phyloP scores from a whole-genome alignment of 768 basidiomycete genomes.

The Thelephora ganbajun region DNA sequence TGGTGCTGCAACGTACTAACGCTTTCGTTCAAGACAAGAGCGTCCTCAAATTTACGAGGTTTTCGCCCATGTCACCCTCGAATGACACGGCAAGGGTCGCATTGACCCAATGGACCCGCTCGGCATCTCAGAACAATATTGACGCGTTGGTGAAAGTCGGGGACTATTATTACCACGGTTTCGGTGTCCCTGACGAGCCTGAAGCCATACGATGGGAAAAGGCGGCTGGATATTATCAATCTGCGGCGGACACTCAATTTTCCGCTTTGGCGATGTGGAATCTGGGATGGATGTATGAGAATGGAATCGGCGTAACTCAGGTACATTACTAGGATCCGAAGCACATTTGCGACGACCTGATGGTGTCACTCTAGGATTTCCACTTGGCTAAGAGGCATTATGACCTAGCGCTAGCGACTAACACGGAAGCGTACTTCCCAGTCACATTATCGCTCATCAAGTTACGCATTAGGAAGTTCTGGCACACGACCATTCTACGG shows the following conservation, averaged over 20 bases:
- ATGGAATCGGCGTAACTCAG: conserved; percentile 83
- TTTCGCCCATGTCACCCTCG: conserved; percentile 57
- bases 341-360: neutral
- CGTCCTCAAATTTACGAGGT: conserved; percentile 50
- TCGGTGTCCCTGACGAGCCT: conserved; percentile 62
- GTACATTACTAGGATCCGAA: conserved; percentile 22
- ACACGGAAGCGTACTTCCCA: conserved; percentile 80
- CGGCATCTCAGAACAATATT: conserved; percentile 87
- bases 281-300: conserved; percentile 98
- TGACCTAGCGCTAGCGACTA: conserved; percentile 79
- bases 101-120: conserved; percentile 87
- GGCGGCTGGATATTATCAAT: conserved; percentile 88
- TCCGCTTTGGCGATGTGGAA: conserved; percentile 98
- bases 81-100: conserved; percentile 77
- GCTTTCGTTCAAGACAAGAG: conserved; percentile 44
- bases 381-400: conserved; percentile 95
- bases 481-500: conserved; percentile 53
- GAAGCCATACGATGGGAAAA: conserved; percentile 64
- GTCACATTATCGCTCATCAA: conserved; percentile 72
- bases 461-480: conserved; percentile 71
- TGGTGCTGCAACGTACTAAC: conserved; percentile 17
- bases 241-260: conserved; percentile 82
- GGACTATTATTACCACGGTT: conserved; percentile 90
- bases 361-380: conserved; percentile 51
- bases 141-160: conserved; percentile 97